Base-by-base conservation (phyloP, 2,329 filamentous ascomycete species). In the Diaporthe destruens region DNA sequence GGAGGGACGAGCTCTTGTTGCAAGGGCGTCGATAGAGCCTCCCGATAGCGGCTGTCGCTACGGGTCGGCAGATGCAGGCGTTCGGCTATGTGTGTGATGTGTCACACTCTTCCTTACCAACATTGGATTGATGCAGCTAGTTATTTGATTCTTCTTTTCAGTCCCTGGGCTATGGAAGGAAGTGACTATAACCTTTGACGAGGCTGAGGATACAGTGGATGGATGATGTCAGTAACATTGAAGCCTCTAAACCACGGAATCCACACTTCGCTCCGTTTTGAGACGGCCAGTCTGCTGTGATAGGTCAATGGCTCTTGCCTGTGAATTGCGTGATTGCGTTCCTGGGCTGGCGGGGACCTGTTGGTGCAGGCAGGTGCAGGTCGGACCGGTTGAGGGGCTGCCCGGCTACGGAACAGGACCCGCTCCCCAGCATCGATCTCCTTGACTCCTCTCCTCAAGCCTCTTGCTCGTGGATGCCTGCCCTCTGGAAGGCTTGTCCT, bases 171-270 rank as follows among this genome's bases (percentile, higher is more conserved):
- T 18, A 36, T 18, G 11, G n/a, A 1, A 39, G n/a, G 12, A 66
- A 14, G 7, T 8, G 7, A 44, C 14, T 39, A 32, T 39, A 25
- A 44, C 14, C 11, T 4, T 55, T 18, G 36, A 56, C 66, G 16
- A 70, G 66, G 71, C 66, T 72, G 56, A 53, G 23, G n/a, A 49
- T 2, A 25, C 7, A 20, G 16, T 20, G 32, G 34, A 55, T 74
- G 72, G 34, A 61, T 74, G 72, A 74, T 73, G 72, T 72, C 72
- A 73, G 61, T 39, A 32, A 56, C n/a, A n/a, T n/a, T n/a, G n/a
- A n/a, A n/a, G 57, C 14, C n/a, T 51, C 44, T 42, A 20, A 16
- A 54, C 42, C 51, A 9, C 51, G 61, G 12, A 20, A 66, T 36
- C 44, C 72, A 65, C 32, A 23, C 61, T 47, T 53, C n/a, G 49